phyloP scores from a whole-genome alignment of 2,329 filamentous ascomycete genomes.

The Colletotrichum karsti region DNA sequence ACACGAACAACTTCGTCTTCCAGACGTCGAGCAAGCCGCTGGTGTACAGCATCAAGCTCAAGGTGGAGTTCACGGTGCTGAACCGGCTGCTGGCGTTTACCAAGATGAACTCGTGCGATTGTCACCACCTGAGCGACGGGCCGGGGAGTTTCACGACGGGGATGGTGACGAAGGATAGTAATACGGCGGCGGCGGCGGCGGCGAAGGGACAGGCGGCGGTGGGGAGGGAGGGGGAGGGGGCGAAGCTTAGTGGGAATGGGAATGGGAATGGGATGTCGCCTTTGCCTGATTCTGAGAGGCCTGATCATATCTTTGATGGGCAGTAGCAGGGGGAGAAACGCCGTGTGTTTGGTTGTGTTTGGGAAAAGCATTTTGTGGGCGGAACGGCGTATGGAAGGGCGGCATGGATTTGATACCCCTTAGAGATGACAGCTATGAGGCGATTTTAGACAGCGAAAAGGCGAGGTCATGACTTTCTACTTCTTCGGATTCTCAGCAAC shows the following conservation, averaged over 20 bases:
- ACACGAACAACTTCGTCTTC: conserved; percentile 41
- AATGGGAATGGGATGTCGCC: neutral
- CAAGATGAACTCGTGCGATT: conserved; percentile 21
- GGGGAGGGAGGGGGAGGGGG: neutral
- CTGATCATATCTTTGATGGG: conserved; percentile 20
- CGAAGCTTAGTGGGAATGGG: neutral
- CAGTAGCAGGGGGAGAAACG: neutral
- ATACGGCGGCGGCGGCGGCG: too few species aligned
- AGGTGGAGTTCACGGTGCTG: conserved; percentile 60
- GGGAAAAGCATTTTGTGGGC: neutral
- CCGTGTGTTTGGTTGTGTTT: too few species aligned
- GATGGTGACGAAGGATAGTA: neutral
- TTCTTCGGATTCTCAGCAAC: too few species aligned
- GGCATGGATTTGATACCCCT: neutral
- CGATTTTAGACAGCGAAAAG: too few species aligned
- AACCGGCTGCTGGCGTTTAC: conserved; percentile 35
- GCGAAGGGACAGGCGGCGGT: neutral
- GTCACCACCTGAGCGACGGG: conserved; percentile 3
- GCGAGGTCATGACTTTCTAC: too few species aligned
- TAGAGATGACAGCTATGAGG: neutral
- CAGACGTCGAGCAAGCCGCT: conserved; percentile 29
- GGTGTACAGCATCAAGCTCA: conserved; percentile 31
- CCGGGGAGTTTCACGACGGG: neutral
- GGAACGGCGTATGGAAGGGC: neutral
- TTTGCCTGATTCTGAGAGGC: neutral